Conservation (phyloP, 2,329 filamentous ascomycete species). For the Botrytis byssoidea region DNA sequence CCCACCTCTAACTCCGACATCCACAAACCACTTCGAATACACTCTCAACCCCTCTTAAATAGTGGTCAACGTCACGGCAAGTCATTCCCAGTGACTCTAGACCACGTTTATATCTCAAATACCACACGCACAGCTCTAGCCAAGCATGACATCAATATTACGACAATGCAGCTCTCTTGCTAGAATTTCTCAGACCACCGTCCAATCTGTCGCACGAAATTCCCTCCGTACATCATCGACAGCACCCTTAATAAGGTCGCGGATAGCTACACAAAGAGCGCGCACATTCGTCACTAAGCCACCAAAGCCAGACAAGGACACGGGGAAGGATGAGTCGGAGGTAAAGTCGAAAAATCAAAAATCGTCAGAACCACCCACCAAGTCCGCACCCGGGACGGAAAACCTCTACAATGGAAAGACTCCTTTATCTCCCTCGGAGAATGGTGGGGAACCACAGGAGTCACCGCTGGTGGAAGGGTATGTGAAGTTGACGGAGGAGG, state of each 20-base stretch:
- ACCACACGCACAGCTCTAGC: slow-evolving; percentile 27
- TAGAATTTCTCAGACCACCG: slow-evolving; percentile 57
- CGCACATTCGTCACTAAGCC: slow-evolving; percentile 31
- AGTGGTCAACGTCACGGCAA: slow-evolving; percentile 26
- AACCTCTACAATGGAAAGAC: slow-evolving; percentile 46
- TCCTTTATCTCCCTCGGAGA: slow-evolving; percentile 38
- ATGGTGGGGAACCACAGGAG: slow-evolving; percentile 35
- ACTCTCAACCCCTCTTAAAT: slow-evolving; percentile 26
- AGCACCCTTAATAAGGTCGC: slow-evolving; percentile 42
- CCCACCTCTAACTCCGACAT: slow-evolving; percentile 17
- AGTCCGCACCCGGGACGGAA: slow-evolving; percentile 44
- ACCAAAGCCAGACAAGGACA: slow-evolving; percentile 23
- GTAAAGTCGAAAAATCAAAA: slow-evolving; percentile 39
- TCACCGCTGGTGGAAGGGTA: slow-evolving; percentile 32
- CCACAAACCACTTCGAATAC: slow-evolving; percentile 13
- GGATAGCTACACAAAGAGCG: slow-evolving; percentile 34
- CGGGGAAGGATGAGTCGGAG: slow-evolving; percentile 31
- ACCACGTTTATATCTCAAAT: slow-evolving; percentile 19
- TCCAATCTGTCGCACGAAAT: slow-evolving; percentile 51
- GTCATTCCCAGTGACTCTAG: slow-evolving; percentile 27
- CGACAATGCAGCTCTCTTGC: slow-evolving; percentile 66
- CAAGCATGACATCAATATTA: slow-evolving; percentile 64
- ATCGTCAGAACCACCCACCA: slow-evolving; percentile 35
- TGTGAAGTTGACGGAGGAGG: slow-evolving; percentile 49
- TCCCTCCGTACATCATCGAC: slow-evolving; percentile 44